A percentile compares a stretch with the other conserved stretches of the same genome.
Conservation (phyloP, 2,329 filamentous ascomycete genomes). For the Pyrenophora tritici-repentis region DNA sequence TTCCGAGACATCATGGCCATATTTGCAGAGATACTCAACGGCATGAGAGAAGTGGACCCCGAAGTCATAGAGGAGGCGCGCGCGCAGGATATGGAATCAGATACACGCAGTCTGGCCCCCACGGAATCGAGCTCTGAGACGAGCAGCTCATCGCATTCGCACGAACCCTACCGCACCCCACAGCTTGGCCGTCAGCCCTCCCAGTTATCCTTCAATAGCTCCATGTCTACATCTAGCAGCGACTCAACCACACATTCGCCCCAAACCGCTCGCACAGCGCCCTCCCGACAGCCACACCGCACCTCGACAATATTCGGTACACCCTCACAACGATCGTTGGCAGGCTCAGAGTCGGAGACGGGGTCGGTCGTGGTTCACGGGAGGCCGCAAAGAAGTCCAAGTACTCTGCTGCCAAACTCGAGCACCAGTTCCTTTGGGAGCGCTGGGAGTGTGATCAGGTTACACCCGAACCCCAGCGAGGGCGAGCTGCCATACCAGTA, state of each 20-base stretch:
- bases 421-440: constrained; percentile 34
- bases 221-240: constrained; percentile 15
- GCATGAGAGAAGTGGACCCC: constrained; percentile 70
- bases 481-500: constrained; percentile 45
- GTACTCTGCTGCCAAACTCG: constrained; percentile 38
- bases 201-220: constrained; percentile 23
- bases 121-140: constrained; percentile 29
- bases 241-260: constrained; percentile 24
- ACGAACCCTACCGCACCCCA: constrained; percentile 35
- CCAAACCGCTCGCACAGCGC: constrained; percentile 39
- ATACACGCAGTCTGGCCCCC: constrained; percentile 42
- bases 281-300: constrained; percentile 29
- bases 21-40: constrained; percentile 79
- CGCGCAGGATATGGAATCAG: constrained; percentile 31
- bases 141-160: constrained; percentile 29
- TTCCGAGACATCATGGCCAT: constrained; percentile 82
- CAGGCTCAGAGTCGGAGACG: constrained; percentile 25
- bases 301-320: constrained; percentile 30
- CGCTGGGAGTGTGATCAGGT: constrained; percentile 32
- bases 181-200: constrained; percentile 30
- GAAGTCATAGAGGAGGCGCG: constrained; percentile 56
- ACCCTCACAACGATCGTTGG: constrained; percentile 31
- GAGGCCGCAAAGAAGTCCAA: constrained; percentile 31
- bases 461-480: constrained; percentile 29
- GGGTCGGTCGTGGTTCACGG: constrained; percentile 31